A percentile compares a stretch with the other conserved stretches of the same genome.
Evolutionary conservation across 805 yeast species (phyloP).

Genomic region (Saccharomycopsis oosterbeekiorum): DNA sequence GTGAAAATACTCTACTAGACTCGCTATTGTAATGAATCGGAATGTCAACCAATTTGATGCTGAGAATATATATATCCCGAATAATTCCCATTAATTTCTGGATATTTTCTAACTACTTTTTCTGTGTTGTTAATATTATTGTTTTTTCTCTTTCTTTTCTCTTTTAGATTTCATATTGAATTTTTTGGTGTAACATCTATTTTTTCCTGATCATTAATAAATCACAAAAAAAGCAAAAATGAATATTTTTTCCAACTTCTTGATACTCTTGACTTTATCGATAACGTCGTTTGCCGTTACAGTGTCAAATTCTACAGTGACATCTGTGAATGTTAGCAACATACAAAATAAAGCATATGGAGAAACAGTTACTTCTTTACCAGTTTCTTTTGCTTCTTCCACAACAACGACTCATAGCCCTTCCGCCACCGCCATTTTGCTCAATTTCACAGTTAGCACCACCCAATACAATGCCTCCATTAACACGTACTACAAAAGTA

Average conservation of each 20-base stretch:
- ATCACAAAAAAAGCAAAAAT: background rate
- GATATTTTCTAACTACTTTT: background rate
- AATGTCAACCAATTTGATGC: background rate
- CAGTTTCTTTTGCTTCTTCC: conserved; percentile 1
- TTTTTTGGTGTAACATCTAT: background rate
- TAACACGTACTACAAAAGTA: background rate
- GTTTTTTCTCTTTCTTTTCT: background rate
- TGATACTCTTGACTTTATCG: background rate
- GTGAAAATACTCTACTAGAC: no score
- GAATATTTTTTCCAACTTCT: background rate
- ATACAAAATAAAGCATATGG: conserved; percentile 3
- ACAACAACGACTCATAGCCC: background rate
- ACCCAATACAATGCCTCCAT: background rate
- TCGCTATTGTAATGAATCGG: background rate
- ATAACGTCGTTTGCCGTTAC: background rate
- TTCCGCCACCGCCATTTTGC: background rate
- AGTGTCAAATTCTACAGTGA: background rate
- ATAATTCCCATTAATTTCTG: background rate
- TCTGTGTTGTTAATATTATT: no score
- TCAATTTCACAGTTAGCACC: conserved; percentile 1
- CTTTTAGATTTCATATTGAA: background rate
- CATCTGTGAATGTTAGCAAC: background rate
- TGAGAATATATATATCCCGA: background rate
- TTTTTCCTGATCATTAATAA: background rate
- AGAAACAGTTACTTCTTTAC: background rate